Evolutionary conservation across 805 yeast genomes (phyloP), one percentile per base, ranked within the genome.

Genomic region (Wickerhamomyces pijperi): DNA sequence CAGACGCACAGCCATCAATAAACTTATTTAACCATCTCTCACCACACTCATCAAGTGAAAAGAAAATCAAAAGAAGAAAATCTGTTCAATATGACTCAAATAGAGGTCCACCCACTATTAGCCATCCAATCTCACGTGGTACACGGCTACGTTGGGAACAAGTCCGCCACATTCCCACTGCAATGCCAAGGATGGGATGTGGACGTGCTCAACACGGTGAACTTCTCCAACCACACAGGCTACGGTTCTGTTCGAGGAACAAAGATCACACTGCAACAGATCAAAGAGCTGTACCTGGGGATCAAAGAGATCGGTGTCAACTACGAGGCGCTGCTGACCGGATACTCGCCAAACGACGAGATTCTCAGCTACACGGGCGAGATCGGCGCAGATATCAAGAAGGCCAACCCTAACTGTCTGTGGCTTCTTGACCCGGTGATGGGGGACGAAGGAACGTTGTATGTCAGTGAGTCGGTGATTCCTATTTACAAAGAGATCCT

Each of bases 401-500:
- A 23, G 7, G 38, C 41, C 8, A 53, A 59, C 31, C 60, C 68
- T 0, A 42, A 54, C 0, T 42, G 66, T 5, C 37, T 72, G 5
- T 78, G 85, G 74, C 58, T 82, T 19, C 58, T 82, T 45, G 92
- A 82, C 50, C 90, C 92, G 1, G 88, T 82, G 0, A 72, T 82
- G 78, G 92, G 92, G 1, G 92, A 82, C 53, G 82, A 80, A 49
- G 84, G 84, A 19, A 68, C 69, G 42, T 46, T 82, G 18, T 82
- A 82, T 47, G 92, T 82, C 3, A 71, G 73, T 39, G 64, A 66
- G 29, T 65, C 63, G 28, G 77, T 73, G 2, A 69, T 82, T 5
- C 80, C 94, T 1, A 70, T 70, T 4, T 78, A 80, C 48, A 63
- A 66, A 48, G 46, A 59, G 4, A 61, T 77, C 13, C 52, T 79